Evolutionary conservation across 192 early-diverging fungal species (phyloP).

Genomic region (Backusella macrospora): DNA sequence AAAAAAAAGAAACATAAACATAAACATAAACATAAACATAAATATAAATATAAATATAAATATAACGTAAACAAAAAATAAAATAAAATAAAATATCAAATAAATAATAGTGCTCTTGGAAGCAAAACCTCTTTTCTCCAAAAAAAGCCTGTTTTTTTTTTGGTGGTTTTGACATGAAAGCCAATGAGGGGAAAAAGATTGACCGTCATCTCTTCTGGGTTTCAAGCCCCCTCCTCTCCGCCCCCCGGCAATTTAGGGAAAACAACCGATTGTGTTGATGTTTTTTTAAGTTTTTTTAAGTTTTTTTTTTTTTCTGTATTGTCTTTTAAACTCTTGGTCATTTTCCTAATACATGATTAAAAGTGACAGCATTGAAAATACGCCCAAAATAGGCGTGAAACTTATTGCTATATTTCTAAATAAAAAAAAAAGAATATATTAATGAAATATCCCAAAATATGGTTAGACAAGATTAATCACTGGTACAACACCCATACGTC

Average conservation of each 20-base stretch:
- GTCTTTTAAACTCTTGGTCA: no score
- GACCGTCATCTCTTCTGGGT: not conserved
- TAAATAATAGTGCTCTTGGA: no score
- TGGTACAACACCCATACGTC: not conserved
- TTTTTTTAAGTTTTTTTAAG: not conserved
- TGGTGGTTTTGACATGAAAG: not conserved
- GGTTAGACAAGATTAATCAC: conserved; percentile 5
- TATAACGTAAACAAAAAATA: no score
- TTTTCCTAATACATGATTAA: not conserved
- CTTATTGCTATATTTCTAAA: conserved; percentile 2
- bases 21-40: no score
- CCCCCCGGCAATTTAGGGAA: not conserved
- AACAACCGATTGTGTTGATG: not conserved
- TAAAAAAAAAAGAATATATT: not conserved
- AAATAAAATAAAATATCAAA: no score
- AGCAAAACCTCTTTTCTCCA: not conserved
- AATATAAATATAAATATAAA: no score
- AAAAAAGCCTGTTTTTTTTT: not conserved
- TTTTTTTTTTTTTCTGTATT: not conserved
- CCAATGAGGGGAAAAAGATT: not conserved
- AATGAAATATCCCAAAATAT: not conserved
- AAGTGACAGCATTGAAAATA: conserved; percentile 6
- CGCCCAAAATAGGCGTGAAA: not conserved
- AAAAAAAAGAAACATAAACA: no score
- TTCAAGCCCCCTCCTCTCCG: not conserved